Percentiles rank a stretch among this genome's conserved stretches.
Conservation (phyloP, 1,284 basidiomycete genomes). For the Takashimella koratensis region DNA sequence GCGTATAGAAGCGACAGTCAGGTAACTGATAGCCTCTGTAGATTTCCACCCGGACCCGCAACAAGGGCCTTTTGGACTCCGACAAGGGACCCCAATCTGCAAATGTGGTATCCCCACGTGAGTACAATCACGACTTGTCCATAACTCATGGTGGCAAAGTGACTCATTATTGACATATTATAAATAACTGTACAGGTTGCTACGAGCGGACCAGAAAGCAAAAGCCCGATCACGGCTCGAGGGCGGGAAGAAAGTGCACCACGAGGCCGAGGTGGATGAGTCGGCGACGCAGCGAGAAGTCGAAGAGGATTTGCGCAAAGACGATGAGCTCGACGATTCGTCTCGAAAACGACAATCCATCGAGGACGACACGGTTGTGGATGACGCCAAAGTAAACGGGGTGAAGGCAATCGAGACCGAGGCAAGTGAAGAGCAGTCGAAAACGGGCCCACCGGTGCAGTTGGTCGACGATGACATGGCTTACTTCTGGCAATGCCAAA, state of each 20-base stretch:
- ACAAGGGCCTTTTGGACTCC: conserved; percentile 15
- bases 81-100: conserved; percentile 56
- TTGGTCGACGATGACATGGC: conserved; percentile 49
- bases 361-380: not conserved
- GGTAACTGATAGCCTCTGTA: conserved; percentile 52
- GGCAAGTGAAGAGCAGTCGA: not conserved
- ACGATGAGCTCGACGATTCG: not conserved
- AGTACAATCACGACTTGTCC: too few relatives aligned
- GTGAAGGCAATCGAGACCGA: conserved; percentile 1
- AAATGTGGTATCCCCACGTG: conserved; percentile 70
- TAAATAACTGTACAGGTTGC: too few relatives aligned
- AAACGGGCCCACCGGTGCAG: not conserved
- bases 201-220: conserved; percentile 50
- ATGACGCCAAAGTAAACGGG: not conserved
- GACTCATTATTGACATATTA: too few relatives aligned
- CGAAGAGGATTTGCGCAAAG: too few relatives aligned
- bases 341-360: not conserved
- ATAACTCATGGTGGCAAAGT: too few relatives aligned
- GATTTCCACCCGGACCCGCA: conserved; percentile 65
- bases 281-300: too few relatives aligned
- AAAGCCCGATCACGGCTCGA: conserved; percentile 31
- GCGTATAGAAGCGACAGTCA: not conserved
- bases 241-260: not conserved
- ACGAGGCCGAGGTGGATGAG: not conserved
- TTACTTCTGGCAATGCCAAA: conserved; percentile 86